Percentiles rank a stretch among this genome's conserved stretches.
Evolutionary conservation across 768 basidiomycete species (phyloP).

Genomic region (Mycena olivaceomarginata): DNA sequence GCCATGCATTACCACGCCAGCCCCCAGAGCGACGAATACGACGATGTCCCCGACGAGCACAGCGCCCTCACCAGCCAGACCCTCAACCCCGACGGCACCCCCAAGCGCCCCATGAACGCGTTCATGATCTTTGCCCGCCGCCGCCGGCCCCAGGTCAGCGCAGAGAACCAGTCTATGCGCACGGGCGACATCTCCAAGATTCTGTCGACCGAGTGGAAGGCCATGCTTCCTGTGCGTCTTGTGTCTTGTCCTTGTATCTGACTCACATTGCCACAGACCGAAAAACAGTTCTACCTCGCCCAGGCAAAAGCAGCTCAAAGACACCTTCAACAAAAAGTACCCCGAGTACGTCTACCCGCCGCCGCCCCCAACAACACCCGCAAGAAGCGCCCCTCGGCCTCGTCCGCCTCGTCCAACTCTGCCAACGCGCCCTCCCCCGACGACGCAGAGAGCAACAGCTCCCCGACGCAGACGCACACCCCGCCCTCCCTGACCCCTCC

Average conservation of each 20-base stretch:
- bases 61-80: slow-evolving; percentile 82
- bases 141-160: slow-evolving; percentile 87
- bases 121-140: slow-evolving; percentile 95
- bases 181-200: slow-evolving; percentile 95
- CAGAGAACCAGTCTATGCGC: slow-evolving; percentile 93
- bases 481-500: slow-evolving; percentile 31
- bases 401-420: slow-evolving; percentile 48
- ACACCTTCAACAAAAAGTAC: slow-evolving; percentile 89
- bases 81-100: slow-evolving; percentile 90
- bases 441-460: slow-evolving; percentile 37
- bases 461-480: slow-evolving; percentile 43
- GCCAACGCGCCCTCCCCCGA: slow-evolving; percentile 33
- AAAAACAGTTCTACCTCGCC: slow-evolving; percentile 92
- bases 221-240: slow-evolving; percentile 81
- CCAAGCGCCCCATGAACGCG: slow-evolving; percentile 94
- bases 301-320: slow-evolving; percentile 92
- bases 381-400: slow-evolving; percentile 66
- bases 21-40: slow-evolving; percentile 16
- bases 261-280: slow-evolving; percentile 65
- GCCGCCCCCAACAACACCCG: slow-evolving; percentile 93
- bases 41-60: neutral
- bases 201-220: slow-evolving; percentile 90
- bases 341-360: slow-evolving; percentile 93
- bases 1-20: neutral
- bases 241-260: slow-evolving; percentile 13